phyloP scores from a whole-genome alignment of 345 rosid genomes.

The Iberis pinnata region DNA sequence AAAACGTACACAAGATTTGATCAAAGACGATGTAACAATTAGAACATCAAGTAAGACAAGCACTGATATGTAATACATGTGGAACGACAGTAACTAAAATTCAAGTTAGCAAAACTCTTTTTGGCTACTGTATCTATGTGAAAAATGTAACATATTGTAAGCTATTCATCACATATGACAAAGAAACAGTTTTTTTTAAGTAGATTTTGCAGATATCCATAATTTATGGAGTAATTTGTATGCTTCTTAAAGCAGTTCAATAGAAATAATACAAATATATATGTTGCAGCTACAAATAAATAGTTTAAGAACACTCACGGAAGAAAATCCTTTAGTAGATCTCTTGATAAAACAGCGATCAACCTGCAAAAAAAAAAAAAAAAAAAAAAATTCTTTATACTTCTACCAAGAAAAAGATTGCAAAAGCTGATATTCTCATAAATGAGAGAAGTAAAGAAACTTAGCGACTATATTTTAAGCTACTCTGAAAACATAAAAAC shows the following conservation, averaged over 20 bases:
- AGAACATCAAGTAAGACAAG: conserved; percentile 7
- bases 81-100: background rate
- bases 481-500: conserved; percentile 6
- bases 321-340: conserved; percentile 61
- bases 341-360: conserved; percentile 81
- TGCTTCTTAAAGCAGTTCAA: too few relatives aligned
- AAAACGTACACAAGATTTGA: conserved; percentile 4
- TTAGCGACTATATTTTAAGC: conserved; percentile 4
- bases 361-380: conserved; percentile 42
- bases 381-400: background rate
- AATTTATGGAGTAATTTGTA: too few relatives aligned
- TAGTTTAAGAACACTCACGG: conserved; percentile 49
- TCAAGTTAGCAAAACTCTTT: conserved; percentile 10
- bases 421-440: conserved; percentile 1
- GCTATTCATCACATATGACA: background rate
- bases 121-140: background rate
- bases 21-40: conserved; percentile 4
- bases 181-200: background rate
- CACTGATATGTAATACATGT: background rate
- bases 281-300: too few relatives aligned
- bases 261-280: too few relatives aligned
- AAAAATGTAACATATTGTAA: background rate
- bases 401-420: background rate
- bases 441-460: background rate
- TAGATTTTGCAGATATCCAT: too few relatives aligned